Conservation (phyloP, 2,329 filamentous ascomycete species). For the Botryotinia globosa region DNA sequence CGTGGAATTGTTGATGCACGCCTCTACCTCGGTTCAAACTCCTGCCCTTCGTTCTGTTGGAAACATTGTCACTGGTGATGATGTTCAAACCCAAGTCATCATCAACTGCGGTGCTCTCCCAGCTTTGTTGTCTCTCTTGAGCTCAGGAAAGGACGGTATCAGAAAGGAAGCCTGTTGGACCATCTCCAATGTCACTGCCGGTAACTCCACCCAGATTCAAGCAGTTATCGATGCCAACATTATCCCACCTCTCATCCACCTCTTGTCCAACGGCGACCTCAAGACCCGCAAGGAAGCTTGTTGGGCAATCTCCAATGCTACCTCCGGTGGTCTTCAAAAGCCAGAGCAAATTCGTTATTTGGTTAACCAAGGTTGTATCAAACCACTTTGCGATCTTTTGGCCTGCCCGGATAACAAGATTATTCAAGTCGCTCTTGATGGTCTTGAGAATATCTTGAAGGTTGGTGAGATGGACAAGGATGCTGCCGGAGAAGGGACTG, state of each 20-base stretch:
- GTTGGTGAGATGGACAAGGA: conserved; percentile 99
- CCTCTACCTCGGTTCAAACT: conserved; percentile 96
- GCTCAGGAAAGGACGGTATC: conserved; percentile 97
- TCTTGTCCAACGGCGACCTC: conserved; percentile 93
- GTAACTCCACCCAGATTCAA: conserved; percentile 97
- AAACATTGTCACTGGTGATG: conserved; percentile 98
- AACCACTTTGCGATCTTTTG: conserved; percentile 91
- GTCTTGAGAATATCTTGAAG: conserved; percentile 98
- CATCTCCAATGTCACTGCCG: conserved; percentile 97
- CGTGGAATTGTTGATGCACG: conserved; percentile 96
- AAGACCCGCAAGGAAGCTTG: conserved; percentile 99
- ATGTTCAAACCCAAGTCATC: conserved; percentile 98
- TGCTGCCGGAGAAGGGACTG: conserved; percentile 67
- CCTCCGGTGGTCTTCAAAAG: conserved; percentile 95
- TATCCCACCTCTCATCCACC: conserved; percentile 91
- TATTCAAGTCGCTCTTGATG: conserved; percentile 96
- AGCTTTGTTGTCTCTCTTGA: conserved; percentile 87
- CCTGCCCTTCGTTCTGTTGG: conserved; percentile 95
- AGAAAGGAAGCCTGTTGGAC: conserved; percentile 99
- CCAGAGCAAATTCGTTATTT: conserved; percentile 97
- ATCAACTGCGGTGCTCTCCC: conserved; percentile 96
- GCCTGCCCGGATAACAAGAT: conserved; percentile 99
- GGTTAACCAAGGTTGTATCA: conserved; percentile 91
- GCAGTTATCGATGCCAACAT: conserved; percentile 95
- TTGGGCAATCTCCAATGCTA: conserved; percentile 99